Percentiles rank a stretch among this genome's conserved stretches.
phyloP scores from a whole-genome alignment of 1,284 basidiomycete genomes.

The Austropuccinia psidii region DNA sequence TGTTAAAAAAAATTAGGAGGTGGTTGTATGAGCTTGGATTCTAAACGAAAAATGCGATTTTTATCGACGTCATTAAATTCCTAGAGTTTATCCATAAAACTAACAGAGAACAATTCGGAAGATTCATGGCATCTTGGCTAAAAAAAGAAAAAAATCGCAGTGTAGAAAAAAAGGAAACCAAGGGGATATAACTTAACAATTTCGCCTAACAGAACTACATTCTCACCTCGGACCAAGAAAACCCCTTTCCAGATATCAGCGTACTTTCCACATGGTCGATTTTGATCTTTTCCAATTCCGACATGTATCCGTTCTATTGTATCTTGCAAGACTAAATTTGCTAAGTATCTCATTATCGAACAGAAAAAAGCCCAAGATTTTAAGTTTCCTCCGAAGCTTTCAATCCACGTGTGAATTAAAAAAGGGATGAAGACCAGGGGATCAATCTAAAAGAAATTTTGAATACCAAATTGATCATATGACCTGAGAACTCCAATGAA shows the following conservation, averaged over 20 bases:
- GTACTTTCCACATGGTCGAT: constrained; percentile 61
- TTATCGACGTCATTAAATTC: too few species aligned
- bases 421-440: background rate
- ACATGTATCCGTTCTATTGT: constrained; percentile 65
- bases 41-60: too few species aligned
- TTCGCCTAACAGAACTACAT: constrained; percentile 94
- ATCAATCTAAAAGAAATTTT: background rate
- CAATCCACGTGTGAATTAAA: background rate
- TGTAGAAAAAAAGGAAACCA: too few species aligned
- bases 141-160: constrained; percentile 34
- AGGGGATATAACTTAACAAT: constrained; percentile 78
- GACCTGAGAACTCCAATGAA: constrained; percentile 90
- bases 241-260: constrained; percentile 79
- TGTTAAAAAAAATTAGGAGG: too few species aligned
- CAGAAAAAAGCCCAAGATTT: background rate
- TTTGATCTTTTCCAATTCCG: constrained; percentile 40
- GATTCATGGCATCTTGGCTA: constrained; percentile 20
- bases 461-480: constrained; percentile 96
- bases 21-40: too few species aligned
- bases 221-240: constrained; percentile 93
- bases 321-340: constrained; percentile 49
- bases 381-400: background rate
- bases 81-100: too few species aligned
- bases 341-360: constrained; percentile 41
- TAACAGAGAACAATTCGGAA: constrained; percentile 1